Conservation (phyloP, 2,329 filamentous ascomycete genomes). For the Microsporum canis region DNA sequence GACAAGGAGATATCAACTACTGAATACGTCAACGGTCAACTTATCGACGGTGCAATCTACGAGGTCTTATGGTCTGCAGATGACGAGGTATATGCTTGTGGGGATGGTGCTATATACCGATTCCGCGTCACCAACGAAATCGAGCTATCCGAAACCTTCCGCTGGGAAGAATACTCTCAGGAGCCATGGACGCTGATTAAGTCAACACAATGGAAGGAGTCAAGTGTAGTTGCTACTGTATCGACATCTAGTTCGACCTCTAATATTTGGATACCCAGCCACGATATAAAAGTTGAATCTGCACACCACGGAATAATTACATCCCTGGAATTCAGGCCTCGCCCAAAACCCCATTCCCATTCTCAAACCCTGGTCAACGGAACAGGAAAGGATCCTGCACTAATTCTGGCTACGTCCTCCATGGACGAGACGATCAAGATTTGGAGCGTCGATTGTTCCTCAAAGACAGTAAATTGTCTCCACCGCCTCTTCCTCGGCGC, state of each 20-base stretch:
- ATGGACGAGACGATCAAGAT: conserved; percentile 36
- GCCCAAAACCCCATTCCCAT: conserved; percentile 18
- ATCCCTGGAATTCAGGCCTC: conserved; percentile 32
- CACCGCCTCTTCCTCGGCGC: conserved; percentile 29
- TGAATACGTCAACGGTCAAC: conserved; percentile 26
- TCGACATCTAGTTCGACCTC: conserved; percentile 24
- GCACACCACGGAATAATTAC: conserved; percentile 36
- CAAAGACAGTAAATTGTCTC: conserved; percentile 27
- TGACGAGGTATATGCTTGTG: conserved; percentile 30
- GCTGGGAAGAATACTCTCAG: conserved; percentile 16
- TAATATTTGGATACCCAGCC: conserved; percentile 36
- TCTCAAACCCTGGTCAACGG: neutral
- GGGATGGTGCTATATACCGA: conserved; percentile 31
- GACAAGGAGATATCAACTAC: conserved; percentile 30
- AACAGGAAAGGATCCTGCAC: conserved; percentile 15
- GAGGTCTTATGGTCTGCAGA: conserved; percentile 34
- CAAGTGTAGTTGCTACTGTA: conserved; percentile 30
- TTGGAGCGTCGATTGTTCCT: conserved; percentile 33
- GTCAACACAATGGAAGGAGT: conserved; percentile 21
- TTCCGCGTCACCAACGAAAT: conserved; percentile 31
- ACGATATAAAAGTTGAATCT: conserved; percentile 29
- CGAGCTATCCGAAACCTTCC: conserved; percentile 26
- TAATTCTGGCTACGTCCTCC: conserved; percentile 36
- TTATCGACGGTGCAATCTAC: conserved; percentile 30
- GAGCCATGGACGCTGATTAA: conserved; percentile 35